Evolutionary conservation across 305 asterid genomes (phyloP).

Genomic region (Salvia sclarea): DNA sequence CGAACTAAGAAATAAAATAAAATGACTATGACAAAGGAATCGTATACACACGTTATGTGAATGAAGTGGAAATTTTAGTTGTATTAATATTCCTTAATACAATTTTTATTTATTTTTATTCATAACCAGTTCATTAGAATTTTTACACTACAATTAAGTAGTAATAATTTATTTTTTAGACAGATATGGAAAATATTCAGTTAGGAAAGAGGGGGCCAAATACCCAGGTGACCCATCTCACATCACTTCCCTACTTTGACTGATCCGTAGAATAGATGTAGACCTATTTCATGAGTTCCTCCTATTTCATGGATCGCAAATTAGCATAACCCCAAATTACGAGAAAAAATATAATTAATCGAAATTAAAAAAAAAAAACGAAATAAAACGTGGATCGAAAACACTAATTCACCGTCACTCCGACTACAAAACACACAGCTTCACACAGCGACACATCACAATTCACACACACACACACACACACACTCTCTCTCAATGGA

Average conservation of each 20-base stretch:
- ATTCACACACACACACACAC: too few relatives aligned
- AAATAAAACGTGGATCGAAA: not conserved
- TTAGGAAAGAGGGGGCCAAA: not conserved
- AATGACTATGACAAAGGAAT: not conserved
- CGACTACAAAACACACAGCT: not conserved
- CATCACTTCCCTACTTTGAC: not conserved
- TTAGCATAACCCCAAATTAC: not conserved
- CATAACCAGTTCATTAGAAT: too few relatives aligned
- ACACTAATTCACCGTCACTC: slow-evolving; percentile 23
- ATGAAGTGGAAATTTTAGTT: too few relatives aligned
- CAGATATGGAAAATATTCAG: too few relatives aligned
- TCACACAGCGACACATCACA: slow-evolving; percentile 21
- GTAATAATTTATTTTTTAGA: too few relatives aligned
- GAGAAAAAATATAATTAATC: not conserved
- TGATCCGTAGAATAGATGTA: not conserved
- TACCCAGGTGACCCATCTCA: slow-evolving; percentile 8
- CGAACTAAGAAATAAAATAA: not conserved
- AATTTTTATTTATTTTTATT: not conserved
- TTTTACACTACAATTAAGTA: too few relatives aligned
- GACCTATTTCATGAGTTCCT: not conserved
- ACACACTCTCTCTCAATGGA: slow-evolving; percentile 21
- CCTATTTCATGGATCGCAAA: too few relatives aligned
- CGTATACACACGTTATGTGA: not conserved
- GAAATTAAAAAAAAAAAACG: not conserved
- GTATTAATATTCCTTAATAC: too few relatives aligned